Base-by-base conservation (phyloP, 305 asterid genomes). In the Fraxinus angustifolia region DNA sequence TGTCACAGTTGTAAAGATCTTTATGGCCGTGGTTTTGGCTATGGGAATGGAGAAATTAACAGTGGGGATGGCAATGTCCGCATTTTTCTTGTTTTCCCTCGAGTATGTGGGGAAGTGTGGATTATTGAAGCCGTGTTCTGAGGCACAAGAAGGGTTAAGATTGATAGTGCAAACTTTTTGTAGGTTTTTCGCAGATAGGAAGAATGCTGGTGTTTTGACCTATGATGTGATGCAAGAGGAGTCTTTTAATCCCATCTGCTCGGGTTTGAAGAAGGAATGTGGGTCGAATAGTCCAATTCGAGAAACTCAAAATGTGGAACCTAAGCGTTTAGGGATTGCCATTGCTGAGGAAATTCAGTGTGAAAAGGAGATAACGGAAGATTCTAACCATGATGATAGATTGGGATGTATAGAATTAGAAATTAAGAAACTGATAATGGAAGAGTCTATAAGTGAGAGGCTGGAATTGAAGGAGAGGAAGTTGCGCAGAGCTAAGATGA, bases 41-140 rank as follows among this genome's bases (percentile, higher is more conserved):
- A 80, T 90, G 76, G 90, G 92, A 40, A 78, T 89, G 0, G 86
- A 91, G 83, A 91, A 87, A 83, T 83, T 95, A 53, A 90, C 96
- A 0, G 68, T 90, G 2, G 97, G 93, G 82, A 80, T 95, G 76
- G 90, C 96, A 3, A 16, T 93, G 78, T 91, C 97, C 42, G 94
- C 98, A 0, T 88, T 90, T 75, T 73, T 90, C 80, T 78, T 95
- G 58, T 81, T 91, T 58, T 83, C 91, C 74, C 75, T 91, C 42
- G 98, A 95, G 70, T 89, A 74, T 78, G 81, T 84, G 4, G 91
- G 90, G 56, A 87, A 85, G 14, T 38, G 65, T 67, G 72, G 40
- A 19, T 77, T 60, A 78, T 68, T 71, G 80, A 72, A 60, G 68
- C 87, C 89, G 0, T 75, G 71, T 83, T 72, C 67, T 3, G 77